A percentile compares a stretch with the other conserved stretches of the same genome.
Conservation (phyloP, 495 filamentous ascomycete genomes). For the Penicillium taxi region DNA sequence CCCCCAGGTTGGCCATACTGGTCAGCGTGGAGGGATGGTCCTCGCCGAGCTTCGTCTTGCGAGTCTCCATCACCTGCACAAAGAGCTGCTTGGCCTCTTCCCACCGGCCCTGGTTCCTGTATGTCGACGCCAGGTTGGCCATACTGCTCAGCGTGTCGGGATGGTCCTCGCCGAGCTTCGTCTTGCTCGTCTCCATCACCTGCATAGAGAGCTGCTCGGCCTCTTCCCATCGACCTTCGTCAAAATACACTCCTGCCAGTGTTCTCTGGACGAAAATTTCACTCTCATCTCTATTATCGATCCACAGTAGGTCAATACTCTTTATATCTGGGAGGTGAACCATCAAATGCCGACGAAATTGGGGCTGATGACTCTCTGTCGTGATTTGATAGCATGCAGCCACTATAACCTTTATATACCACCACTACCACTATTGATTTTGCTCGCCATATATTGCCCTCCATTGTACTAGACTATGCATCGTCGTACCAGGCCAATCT, state of each 20-base stretch:
- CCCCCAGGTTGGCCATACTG: neutral
- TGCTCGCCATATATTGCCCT: constrained; percentile 2
- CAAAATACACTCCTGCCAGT: neutral
- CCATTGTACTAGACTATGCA: constrained; percentile 5
- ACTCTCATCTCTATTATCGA: neutral
- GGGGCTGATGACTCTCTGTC: neutral
- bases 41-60: neutral
- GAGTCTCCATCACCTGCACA: neutral
- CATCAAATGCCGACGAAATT: constrained; percentile 3
- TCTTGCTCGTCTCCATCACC: neutral
- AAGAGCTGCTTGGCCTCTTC: neutral
- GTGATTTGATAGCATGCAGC: constrained; percentile 1
- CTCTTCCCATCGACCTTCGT: constrained; percentile 12
- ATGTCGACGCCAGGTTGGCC: neutral
- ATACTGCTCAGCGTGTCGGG: neutral
- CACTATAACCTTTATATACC: constrained; percentile 2
- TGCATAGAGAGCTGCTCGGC: neutral
- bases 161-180: neutral
- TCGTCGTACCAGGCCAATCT: constrained; percentile 1
- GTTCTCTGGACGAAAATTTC: constrained; percentile 1
- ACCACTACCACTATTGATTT: neutral
- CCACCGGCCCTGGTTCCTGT: neutral
- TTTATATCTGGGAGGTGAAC: constrained; percentile 2
- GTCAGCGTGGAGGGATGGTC: neutral
- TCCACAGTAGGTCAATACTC: neutral